Evolutionary conservation across 495 filamentous ascomycete genomes (phyloP).

Genomic region (Aspergillus funiculosus): DNA sequence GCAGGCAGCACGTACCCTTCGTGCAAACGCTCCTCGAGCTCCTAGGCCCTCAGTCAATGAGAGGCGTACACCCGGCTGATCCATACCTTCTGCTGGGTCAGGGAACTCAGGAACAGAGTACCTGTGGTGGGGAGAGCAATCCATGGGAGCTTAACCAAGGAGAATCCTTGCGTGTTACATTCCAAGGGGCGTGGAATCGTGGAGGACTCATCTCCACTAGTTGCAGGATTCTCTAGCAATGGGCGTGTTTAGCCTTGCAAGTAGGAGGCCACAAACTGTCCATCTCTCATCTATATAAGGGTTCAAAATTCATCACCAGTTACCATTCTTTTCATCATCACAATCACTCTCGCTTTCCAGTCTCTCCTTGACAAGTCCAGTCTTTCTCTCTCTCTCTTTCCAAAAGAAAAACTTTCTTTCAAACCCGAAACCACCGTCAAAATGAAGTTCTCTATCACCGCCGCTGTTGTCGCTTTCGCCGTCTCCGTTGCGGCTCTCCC

Average conservation of each 20-base stretch:
- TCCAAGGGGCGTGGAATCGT: conserved; percentile 19
- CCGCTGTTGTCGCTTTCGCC: conserved; percentile 28
- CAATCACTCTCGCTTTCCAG: conserved; percentile 19
- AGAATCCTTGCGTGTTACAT: conserved; percentile 31
- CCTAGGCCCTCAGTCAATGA: conserved; percentile 3
- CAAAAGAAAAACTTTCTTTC: conserved; percentile 26
- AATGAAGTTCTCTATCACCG: conserved; percentile 34
- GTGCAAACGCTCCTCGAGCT: not conserved
- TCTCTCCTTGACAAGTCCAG: conserved; percentile 19
- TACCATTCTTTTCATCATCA: conserved; percentile 29
- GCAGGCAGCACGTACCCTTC: not conserved
- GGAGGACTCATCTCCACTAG: conserved; percentile 11
- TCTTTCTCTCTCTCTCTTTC: conserved; percentile 26
- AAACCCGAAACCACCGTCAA: conserved; percentile 35
- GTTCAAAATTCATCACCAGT: conserved; percentile 14
- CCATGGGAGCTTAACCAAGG: conserved; percentile 1
- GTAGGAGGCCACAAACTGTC: conserved; percentile 16
- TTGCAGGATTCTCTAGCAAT: not conserved
- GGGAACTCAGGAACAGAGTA: not conserved
- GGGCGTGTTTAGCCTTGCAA: conserved; percentile 3
- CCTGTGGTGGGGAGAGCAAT: not conserved
- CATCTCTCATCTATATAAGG: conserved; percentile 35
- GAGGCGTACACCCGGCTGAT: conserved; percentile 13
- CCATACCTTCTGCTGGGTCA: conserved; percentile 26
- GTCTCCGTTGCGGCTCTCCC: conserved; percentile 28